These are phyloP conservation scores for Adansonia gregorii DNA, from an alignment of 441 rosid species.

Conservation along the genomic window DNA sequence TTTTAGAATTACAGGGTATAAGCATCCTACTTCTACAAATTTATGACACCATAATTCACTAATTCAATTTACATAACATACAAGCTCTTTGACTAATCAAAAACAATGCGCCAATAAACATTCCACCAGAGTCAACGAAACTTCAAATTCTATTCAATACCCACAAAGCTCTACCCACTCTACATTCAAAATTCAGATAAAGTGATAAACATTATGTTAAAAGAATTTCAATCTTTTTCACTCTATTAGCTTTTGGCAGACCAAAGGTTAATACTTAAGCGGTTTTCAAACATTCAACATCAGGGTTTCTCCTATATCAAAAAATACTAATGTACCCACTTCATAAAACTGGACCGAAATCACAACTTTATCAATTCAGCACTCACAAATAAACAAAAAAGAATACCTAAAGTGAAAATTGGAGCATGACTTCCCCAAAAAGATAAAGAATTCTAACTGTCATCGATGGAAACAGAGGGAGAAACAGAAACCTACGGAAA, in stretches of 20 bases:
- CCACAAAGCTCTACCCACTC: too few species aligned
- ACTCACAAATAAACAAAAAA: neutral
- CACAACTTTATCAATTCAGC: neutral
- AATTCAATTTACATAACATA: neutral
- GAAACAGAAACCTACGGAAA: constrained; percentile 57
- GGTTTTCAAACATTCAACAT: constrained; percentile 2
- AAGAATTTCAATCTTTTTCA: neutral
- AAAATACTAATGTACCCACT: neutral
- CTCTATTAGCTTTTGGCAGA: neutral
- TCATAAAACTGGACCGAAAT: neutral
- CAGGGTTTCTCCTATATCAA: neutral
- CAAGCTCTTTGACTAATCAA: neutral
- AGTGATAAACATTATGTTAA: neutral
- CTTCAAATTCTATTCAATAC: constrained; percentile 2
- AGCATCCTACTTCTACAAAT: neutral
- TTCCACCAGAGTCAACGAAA: neutral
- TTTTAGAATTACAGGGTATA: neutral
- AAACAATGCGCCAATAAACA: neutral
- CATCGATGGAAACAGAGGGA: constrained; percentile 25
- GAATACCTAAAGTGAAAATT: neutral
- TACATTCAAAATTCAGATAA: too few species aligned
- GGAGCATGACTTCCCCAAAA: neutral
- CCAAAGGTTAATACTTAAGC: neutral
- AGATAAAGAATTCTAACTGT: neutral
- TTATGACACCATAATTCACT: neutral